Evolutionary conservation across 78 protist genomes (phyloP).

Genomic region (Pigoraptor vietnamica): DNA sequence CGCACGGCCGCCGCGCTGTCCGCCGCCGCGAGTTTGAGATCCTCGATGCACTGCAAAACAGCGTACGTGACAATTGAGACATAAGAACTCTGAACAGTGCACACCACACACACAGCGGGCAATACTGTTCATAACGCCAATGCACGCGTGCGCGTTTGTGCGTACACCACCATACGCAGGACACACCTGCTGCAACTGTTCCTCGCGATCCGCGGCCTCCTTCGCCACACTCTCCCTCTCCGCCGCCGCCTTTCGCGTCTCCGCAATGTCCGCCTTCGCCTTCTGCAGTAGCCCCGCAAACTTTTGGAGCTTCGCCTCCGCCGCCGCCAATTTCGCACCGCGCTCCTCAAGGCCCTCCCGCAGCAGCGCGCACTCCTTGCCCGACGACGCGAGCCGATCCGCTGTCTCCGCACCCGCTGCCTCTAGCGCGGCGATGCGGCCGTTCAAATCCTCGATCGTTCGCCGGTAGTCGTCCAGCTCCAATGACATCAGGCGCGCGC

Average conservation of each 20-base stretch:
- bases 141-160: not conserved
- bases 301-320: not conserved
- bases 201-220: not conserved
- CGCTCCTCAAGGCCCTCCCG: not conserved
- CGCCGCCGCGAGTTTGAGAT: not conserved
- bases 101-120: no score
- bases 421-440: not conserved
- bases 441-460: not conserved
- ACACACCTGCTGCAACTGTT: not conserved
- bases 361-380: not conserved
- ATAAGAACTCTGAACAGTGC: no score
- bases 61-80: no score
- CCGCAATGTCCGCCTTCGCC: not conserved
- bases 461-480: not conserved
- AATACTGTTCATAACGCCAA: no score
- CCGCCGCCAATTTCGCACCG: not conserved
- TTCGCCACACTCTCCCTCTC: not conserved
- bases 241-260: not conserved
- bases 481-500: not conserved
- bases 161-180: not conserved
- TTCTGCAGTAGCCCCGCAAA: not conserved
- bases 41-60: no score
- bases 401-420: not conserved
- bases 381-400: not conserved
- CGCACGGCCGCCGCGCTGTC: not conserved